Evolutionary conservation across 2,329 filamentous ascomycete genomes (phyloP).

Genomic region (Fusarium sp.): DNA sequence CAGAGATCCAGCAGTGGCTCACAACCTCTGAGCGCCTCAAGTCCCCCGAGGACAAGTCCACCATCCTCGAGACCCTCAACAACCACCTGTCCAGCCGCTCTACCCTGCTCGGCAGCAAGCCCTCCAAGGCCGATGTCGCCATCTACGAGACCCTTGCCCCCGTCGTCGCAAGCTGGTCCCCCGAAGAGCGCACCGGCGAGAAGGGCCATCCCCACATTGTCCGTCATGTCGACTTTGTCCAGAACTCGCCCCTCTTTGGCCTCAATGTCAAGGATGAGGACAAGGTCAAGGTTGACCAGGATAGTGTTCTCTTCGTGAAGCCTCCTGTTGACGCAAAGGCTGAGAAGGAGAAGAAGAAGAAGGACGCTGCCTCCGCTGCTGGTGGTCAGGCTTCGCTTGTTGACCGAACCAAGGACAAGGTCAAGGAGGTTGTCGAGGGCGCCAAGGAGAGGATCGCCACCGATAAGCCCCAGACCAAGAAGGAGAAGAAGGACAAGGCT

Average conservation of each 20-base stretch:
- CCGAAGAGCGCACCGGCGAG: slow-evolving; percentile 89
- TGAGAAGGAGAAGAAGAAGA: slow-evolving; percentile 99
- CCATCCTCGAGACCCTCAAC: slow-evolving; percentile 83
- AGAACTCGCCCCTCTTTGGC: slow-evolving; percentile 81
- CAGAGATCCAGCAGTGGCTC: slow-evolving; percentile 90
- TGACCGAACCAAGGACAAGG: slow-evolving; percentile 69
- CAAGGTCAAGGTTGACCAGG: slow-evolving; percentile 80
- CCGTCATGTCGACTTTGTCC: slow-evolving; percentile 91
- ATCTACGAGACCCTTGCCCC: slow-evolving; percentile 83
- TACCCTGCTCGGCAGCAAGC: slow-evolving; percentile 88
- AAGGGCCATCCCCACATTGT: slow-evolving; percentile 91
- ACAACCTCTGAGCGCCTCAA: slow-evolving; percentile 75
- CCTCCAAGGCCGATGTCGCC: slow-evolving; percentile 85
- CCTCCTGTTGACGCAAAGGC: slow-evolving; percentile 90
- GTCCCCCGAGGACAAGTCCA: slow-evolving; percentile 65
- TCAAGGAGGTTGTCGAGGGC: slow-evolving; percentile 63
- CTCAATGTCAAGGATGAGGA: slow-evolving; percentile 74
- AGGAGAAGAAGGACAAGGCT: slow-evolving; percentile 91
- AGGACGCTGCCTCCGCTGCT: slow-evolving; percentile 72
- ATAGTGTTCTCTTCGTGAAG: slow-evolving; percentile 86
- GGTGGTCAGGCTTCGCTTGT: slow-evolving; percentile 60
- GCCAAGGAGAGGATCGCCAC: slow-evolving; percentile 52
- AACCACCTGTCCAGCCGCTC: slow-evolving; percentile 86
- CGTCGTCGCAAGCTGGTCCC: slow-evolving; percentile 78
- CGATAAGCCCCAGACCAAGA: slow-evolving; percentile 63